A percentile compares a stretch with the other conserved stretches of the same genome.
phyloP scores from a whole-genome alignment of 306 rosid genomes.

The Prunus fruticosa region DNA sequence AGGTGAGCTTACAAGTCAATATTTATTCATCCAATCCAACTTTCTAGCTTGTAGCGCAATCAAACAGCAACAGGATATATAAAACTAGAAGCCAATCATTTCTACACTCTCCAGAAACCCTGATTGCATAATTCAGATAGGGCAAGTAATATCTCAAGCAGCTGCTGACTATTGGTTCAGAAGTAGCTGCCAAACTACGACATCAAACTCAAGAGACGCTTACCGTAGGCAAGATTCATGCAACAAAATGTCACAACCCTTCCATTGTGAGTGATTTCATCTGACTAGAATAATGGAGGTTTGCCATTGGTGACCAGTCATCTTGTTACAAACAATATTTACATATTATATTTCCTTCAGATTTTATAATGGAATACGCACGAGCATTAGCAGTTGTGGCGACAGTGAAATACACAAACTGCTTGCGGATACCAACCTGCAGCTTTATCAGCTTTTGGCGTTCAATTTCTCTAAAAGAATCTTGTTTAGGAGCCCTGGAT shows the following conservation, averaged over 20 bases:
- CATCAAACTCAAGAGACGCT: background rate
- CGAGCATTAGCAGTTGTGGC: background rate
- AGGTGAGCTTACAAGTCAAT: background rate
- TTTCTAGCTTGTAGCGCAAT: background rate
- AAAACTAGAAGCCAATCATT: background rate
- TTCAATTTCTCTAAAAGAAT: slow-evolving; percentile 77
- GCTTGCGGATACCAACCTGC: slow-evolving; percentile 5
- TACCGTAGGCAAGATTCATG: background rate
- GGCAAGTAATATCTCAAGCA: background rate
- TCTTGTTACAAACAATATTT: background rate
- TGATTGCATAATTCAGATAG: background rate
- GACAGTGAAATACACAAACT: background rate
- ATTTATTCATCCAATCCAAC: background rate
- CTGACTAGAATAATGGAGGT: background rate
- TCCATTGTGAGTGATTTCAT: background rate
- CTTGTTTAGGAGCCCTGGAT: slow-evolving; percentile 81
- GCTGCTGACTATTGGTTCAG: background rate
- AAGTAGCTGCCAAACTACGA: background rate
- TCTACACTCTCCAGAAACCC: background rate
- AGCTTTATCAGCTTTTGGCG: slow-evolving; percentile 52
- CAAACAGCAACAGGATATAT: background rate
- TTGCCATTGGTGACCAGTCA: background rate
- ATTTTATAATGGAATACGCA: background rate
- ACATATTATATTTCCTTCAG: background rate
- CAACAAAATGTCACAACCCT: background rate